Base-by-base conservation (phyloP, 805 yeast species). In the Pichia sporocuriosa region DNA sequence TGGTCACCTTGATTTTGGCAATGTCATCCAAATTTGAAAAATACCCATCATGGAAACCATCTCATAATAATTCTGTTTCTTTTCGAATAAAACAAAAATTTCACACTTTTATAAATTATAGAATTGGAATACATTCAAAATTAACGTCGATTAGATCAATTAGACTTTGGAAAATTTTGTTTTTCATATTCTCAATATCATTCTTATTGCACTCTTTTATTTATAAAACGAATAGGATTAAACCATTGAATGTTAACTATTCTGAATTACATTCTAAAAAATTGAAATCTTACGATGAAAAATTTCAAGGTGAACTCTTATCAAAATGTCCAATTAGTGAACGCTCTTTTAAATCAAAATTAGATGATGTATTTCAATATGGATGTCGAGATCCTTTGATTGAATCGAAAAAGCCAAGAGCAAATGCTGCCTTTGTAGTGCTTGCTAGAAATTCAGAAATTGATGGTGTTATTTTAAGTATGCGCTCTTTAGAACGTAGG, bases 351-450 rank as follows among this genome's bases (percentile, higher is more conserved):
- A 42, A 34, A 2, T 54, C 61, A 2, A 16, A 26, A 2, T 38
- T 39, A 6, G 68, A 64, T 43, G 31, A 49, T 3, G 67, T 63
- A 2, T 64, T 64, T 31, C 50, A 52, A 29, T 46, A 50, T 22
- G 68, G 68, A 9, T 64, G 68, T 44, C 34, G 61, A 32, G 63
- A 62, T 34, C 54, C 57, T 1, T 32, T 39, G 6, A 23, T 47
- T 37, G 51, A 50, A 37, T 20, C 53, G 3, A 32, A 37, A 2
- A 61, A 59, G 36, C 49, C 63, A 4, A 65, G 84, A 27, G 88
- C 84, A 23, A 86, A 82, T 54, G 97, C 97, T 0, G 83, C 90
- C 1, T 72, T 90, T 50, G 86, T 89, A 20, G 81, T 89, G 58
- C 64, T 90, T 37, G 87, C 95, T 0, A 67, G 96, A 46, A 88